A percentile compares a stretch with the other conserved stretches of the same genome.
Conservation (phyloP, 352 stramenopile species). For the Phytophthora foliorum region DNA sequence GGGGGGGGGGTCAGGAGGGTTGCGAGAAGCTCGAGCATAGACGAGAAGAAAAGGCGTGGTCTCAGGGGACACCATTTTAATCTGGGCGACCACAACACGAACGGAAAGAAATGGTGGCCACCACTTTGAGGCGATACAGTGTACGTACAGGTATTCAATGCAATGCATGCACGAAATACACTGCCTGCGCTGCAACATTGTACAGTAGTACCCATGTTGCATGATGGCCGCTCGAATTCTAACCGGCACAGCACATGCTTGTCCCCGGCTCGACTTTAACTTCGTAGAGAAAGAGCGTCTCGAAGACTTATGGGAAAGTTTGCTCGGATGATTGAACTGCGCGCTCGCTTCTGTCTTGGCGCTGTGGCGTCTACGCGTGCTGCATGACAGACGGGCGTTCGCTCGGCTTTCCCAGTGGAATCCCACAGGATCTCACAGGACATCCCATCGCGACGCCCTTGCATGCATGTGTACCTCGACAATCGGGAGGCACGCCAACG, state of each 20-base stretch:
- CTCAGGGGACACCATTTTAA: conserved; percentile 11
- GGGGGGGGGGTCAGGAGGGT: conserved; percentile 4
- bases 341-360: conserved; percentile 14
- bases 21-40: conserved; percentile 21
- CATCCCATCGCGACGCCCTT: conserved; percentile 25
- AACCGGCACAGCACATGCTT: conserved; percentile 2
- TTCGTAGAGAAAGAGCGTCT: conserved; percentile 19
- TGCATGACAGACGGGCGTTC: conserved; percentile 35
- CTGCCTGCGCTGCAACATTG: neutral
- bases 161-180: neutral
- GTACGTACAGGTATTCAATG: neutral
- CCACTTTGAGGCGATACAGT: neutral
- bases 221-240: neutral
- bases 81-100: too few relatives aligned
- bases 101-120: neutral
- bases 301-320: conserved; percentile 16
- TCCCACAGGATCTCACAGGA: conserved; percentile 21
- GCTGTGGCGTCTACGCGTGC: conserved; percentile 23
- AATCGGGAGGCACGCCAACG: conserved; percentile 10
- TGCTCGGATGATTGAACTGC: conserved; percentile 23
- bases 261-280: conserved; percentile 19
- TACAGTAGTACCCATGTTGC: neutral
- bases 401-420: conserved; percentile 32
- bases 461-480: conserved; percentile 27
- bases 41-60: conserved; percentile 11